phyloP scores from a whole-genome alignment of 148 eudicot species.

The Simmondsia chinensis region DNA sequence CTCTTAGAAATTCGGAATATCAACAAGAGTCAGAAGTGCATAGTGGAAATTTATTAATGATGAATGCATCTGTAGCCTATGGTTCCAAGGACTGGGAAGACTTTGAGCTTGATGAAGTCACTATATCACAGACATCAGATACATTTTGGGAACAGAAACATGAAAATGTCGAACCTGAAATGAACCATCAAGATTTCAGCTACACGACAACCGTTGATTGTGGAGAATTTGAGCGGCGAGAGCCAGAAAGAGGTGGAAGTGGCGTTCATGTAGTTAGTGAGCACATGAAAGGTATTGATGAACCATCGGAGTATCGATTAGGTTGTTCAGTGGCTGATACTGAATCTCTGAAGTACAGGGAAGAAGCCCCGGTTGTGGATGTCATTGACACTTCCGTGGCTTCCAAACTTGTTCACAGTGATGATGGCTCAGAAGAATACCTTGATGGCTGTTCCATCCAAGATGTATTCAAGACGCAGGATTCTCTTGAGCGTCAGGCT shows the following conservation, averaged over 20 bases:
- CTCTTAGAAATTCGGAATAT: constrained; percentile 17
- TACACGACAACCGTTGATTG: constrained; percentile 7
- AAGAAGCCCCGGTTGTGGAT: constrained; percentile 8
- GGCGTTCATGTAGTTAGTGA: constrained; percentile 10
- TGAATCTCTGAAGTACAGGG: constrained; percentile 11
- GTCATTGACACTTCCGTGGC: constrained; percentile 14
- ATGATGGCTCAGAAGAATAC: constrained; percentile 31
- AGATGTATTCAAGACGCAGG: constrained; percentile 24
- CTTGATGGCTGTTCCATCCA: constrained; percentile 26
- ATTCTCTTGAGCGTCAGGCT: constrained; percentile 16
- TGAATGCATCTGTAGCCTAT: constrained; percentile 66
- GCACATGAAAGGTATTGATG: constrained; percentile 20
- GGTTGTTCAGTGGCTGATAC: constrained; percentile 17
- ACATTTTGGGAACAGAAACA: constrained; percentile 21
- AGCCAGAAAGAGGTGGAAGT: constrained; percentile 15
- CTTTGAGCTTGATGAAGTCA: constrained; percentile 40
- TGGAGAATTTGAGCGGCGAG: constrained; percentile 11
- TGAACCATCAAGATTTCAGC: constrained; percentile 11
- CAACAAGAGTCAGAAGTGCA: constrained; percentile 12
- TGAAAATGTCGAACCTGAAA: constrained; percentile 13
- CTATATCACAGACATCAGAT: constrained; percentile 16
- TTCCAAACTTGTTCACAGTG: constrained; percentile 15
- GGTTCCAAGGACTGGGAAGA: constrained; percentile 91
- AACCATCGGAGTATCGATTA: constrained; percentile 12
- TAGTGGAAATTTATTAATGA: constrained; percentile 33